Evolutionary conservation across 2,329 filamentous ascomycete genomes (phyloP).

Genomic region (Hymenoscyphus salicellus): DNA sequence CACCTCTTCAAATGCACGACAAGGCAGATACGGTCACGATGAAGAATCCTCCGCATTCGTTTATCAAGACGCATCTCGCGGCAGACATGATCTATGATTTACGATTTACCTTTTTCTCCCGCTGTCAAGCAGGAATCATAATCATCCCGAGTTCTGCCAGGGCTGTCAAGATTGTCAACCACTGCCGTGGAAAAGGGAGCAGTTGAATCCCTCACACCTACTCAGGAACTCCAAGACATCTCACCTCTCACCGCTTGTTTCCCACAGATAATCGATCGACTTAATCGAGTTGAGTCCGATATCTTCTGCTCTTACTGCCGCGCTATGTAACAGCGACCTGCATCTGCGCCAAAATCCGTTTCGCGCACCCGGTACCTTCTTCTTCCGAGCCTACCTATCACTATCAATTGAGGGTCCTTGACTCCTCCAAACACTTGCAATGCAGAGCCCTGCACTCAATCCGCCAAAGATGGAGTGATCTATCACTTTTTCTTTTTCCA

Average conservation of each 20-base stretch:
- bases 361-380: not conserved
- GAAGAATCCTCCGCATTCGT: too few relatives aligned
- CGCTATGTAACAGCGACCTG: too few relatives aligned
- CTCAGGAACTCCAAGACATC: not conserved
- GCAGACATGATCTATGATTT: too few relatives aligned
- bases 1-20: too few relatives aligned
- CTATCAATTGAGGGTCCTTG: not conserved
- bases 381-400: not conserved
- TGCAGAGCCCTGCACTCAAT: not conserved
- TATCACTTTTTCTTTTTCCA: not conserved
- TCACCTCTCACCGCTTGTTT: not conserved
- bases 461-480: not conserved
- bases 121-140: too few relatives aligned
- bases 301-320: not conserved
- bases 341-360: not conserved
- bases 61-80: too few relatives aligned
- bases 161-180: too few relatives aligned
- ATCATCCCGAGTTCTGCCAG: too few relatives aligned
- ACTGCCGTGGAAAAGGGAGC: not conserved
- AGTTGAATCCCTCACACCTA: not conserved
- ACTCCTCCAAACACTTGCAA: not conserved
- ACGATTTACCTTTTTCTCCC: too few relatives aligned
- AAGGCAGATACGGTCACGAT: too few relatives aligned
- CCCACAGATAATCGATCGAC: not conserved
- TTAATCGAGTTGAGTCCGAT: not conserved